phyloP scores from a whole-genome alignment of 176 grass and related monocot genomes.

The Triticum turgidum region DNA sequence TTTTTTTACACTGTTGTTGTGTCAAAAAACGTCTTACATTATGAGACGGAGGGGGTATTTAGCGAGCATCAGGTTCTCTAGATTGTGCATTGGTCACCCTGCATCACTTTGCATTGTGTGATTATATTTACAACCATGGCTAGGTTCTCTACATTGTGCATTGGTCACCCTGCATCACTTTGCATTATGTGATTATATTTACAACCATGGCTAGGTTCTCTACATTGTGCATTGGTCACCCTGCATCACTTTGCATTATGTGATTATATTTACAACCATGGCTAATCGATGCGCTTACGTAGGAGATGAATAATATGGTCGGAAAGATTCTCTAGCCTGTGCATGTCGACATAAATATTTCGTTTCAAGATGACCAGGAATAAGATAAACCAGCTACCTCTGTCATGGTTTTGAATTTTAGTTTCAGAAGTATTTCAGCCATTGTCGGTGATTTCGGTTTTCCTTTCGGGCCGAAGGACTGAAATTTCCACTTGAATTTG shows the following conservation, averaged over 20 bases:
- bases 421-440: background rate
- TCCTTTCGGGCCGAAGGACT: background rate
- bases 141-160: background rate
- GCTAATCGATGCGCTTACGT: background rate
- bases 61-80: background rate
- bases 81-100: background rate
- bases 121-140: background rate
- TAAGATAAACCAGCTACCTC: background rate
- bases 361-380: background rate
- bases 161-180: background rate
- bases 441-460: background rate
- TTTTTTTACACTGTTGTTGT: too few species aligned
- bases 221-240: background rate
- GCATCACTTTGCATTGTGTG: background rate
- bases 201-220: background rate
- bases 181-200: background rate
- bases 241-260: background rate
- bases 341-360: background rate
- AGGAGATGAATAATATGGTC: background rate
- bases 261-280: background rate
- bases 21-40: too few species aligned
- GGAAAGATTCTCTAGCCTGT: background rate
- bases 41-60: background rate
- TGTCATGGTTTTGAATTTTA: background rate
- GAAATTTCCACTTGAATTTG: background rate